These are phyloP conservation scores for Venturia carpophila DNA, from an alignment of 2,329 filamentous ascomycete species.

Conservation along the genomic window DNA sequence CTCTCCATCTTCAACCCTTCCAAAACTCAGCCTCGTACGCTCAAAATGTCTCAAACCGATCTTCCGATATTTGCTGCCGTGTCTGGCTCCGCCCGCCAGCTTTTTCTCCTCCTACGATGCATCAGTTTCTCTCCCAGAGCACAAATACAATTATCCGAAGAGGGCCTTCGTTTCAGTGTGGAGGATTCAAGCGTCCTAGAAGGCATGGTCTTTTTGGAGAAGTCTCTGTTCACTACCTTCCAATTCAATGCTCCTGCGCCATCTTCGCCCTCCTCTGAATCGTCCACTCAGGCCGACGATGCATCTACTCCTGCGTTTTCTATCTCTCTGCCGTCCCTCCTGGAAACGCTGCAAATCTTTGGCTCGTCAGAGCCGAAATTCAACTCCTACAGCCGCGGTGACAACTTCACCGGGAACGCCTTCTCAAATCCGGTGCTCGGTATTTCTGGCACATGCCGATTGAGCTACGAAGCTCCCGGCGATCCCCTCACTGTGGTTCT, in stretches of 20 bases:
- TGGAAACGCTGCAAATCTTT: slow-evolving; percentile 94
- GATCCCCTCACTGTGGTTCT: slow-evolving; percentile 77
- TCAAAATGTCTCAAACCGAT: slow-evolving; percentile 32
- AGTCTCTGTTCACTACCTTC: slow-evolving; percentile 80
- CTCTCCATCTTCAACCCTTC: neutral
- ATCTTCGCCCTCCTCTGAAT: slow-evolving; percentile 35
- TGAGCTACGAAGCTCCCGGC: slow-evolving; percentile 68
- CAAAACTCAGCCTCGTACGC: neutral
- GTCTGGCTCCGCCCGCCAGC: slow-evolving; percentile 67
- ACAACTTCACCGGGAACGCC: slow-evolving; percentile 46
- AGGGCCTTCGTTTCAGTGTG: slow-evolving; percentile 79
- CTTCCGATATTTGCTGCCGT: slow-evolving; percentile 64
- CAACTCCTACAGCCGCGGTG: slow-evolving; percentile 20
- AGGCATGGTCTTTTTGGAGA: slow-evolving; percentile 78
- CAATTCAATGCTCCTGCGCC: slow-evolving; percentile 50
- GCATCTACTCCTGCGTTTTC: slow-evolving; percentile 42
- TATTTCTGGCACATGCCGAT: slow-evolving; percentile 75
- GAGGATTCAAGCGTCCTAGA: slow-evolving; percentile 89
- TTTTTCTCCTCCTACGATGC: slow-evolving; percentile 58
- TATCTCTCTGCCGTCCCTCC: slow-evolving; percentile 74
- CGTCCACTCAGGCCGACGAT: slow-evolving; percentile 26
- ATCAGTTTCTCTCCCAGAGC: slow-evolving; percentile 53
- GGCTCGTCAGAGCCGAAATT: slow-evolving; percentile 48
- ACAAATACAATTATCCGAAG: slow-evolving; percentile 69
- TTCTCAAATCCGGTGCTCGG: slow-evolving; percentile 79